Evolutionary conservation across 352 stramenopile species (phyloP), one percentile per base, ranked within the genome.

Genomic region (Phytophthora kernoviae): DNA sequence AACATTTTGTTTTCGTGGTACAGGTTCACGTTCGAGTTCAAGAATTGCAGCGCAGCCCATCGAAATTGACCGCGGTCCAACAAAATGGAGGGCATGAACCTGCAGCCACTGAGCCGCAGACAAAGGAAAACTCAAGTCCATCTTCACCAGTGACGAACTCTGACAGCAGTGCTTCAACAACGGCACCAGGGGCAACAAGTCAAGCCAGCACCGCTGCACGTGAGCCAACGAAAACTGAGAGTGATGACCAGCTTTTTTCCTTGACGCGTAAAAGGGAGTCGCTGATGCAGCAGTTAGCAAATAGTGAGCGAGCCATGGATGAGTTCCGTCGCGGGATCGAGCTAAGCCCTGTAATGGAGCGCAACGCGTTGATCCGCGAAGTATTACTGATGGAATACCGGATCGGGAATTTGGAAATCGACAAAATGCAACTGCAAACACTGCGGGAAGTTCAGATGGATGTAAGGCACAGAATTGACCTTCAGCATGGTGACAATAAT

Each of bases 341-440:
- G 39, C 72, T 78, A 12, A 87, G 63, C 34, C 51, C 73, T 17
- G 26, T 75, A 2, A 69, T 84, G 36, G 48, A 58, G 20, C 66
- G 64, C 37, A 84, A 86, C 34, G 77, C 77, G 44, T 53, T 88
- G 24, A 63, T 90, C 17, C 70, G 74, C 0, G 84, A 92, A 21
- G 49, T 94, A 11, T 66, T 93, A 34, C 47, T 90, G 37, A 90
- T 91, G 72, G 86, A 94, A 36, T 93, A 96, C 54, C 90, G 90
- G 36, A 87, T 97, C 42, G 91, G 90, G 5, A 79, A 96, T 39
- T 72, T 98, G 11, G 88, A 98, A 61, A 73, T 96, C 18, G 90
- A 98, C 50, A 98, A 98, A 46, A 92, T 96, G 79, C 79, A 97
- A 59, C 73, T 96, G 15, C 70, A 96, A 62, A 70, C 55, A n/a